Percentiles rank a stretch among this genome's conserved stretches.
Conservation (phyloP, 2,329 filamentous ascomycete genomes). For the Xylariaceae sp. region DNA sequence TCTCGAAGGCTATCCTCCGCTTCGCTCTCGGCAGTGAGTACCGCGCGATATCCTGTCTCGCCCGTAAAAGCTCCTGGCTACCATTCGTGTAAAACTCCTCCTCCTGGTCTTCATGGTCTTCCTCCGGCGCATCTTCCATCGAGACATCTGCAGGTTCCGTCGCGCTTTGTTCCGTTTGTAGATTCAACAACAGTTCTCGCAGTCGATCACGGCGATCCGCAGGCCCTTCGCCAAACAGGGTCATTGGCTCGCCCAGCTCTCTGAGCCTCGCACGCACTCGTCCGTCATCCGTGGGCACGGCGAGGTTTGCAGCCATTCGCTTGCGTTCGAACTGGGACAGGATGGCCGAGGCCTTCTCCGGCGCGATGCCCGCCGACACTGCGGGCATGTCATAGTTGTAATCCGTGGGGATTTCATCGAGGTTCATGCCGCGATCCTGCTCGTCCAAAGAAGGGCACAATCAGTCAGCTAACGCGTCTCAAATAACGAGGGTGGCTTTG, state of each 20-base stretch:
- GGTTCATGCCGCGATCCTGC: conserved; percentile 30
- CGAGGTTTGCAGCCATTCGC: conserved; percentile 78
- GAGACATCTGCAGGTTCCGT: conserved; percentile 51
- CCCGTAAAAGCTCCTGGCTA: conserved; percentile 64
- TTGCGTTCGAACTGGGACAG: conserved; percentile 88
- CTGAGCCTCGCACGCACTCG: conserved; percentile 75
- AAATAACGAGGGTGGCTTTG: conserved; percentile 14
- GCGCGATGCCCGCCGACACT: conserved; percentile 58
- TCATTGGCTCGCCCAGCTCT: conserved; percentile 87
- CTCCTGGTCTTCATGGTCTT: conserved; percentile 66
- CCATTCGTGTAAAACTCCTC: conserved; percentile 96
- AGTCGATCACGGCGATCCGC: conserved; percentile 81
- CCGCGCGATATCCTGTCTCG: conserved; percentile 70
- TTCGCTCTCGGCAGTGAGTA: conserved; percentile 82
- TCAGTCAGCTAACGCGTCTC: conserved; percentile 15
- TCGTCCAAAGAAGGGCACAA: conserved; percentile 18
- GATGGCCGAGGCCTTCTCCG: conserved; percentile 79
- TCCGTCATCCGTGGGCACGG: conserved; percentile 89
- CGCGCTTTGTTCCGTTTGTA: conserved; percentile 58
- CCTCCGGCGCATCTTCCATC: conserved; percentile 57
- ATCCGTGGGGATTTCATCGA: conserved; percentile 53
- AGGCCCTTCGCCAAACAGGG: conserved; percentile 85
- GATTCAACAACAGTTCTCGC: conserved; percentile 71
- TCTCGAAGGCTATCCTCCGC: conserved; percentile 69
- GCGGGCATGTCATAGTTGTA: conserved; percentile 78